Base-by-base conservation (phyloP, 2,329 filamentous ascomycete species). In the Alternaria sp. region DNA sequence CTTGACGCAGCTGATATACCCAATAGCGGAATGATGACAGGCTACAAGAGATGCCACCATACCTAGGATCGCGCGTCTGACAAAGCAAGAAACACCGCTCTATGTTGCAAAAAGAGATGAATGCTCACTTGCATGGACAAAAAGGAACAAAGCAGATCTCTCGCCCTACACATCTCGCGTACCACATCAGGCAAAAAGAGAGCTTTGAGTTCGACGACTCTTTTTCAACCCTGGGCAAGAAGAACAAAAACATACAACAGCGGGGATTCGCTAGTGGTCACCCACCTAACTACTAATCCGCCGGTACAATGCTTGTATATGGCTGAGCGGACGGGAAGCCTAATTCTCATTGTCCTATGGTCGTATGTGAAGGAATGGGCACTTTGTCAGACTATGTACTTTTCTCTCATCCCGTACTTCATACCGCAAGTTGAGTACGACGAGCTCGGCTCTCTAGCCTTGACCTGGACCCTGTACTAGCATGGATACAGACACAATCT, bases 1-100 rank as follows among this genome's bases (percentile, higher is more conserved):
- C 9, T 8, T 28, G 19, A 26, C n/a, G 5, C 17, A 36, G 23
- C 15, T 45, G 45, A 50, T 52, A 61, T 61, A 50, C 58, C 58
- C 52, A 32, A 15, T 54, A 50, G 57, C 50, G 13, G 3, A 47
- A 52, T 11, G 9, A 21, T 12, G 1, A 13, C 0, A 21, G 17
- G 12, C 32, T 4, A 12, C 7, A 28, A 4, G 17, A 21, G 12
- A 10, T 46, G 45, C 1, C 5, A 40, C 3, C 5, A 40, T 40
- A 40, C n/a, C 36, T 40, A 1, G n/a, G 36, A 15, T 40, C n/a
- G 25, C 36, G 4, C 36, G 5, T 6, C n/a, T 17, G 3, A 40
- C 1, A 1, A 17, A 40, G 36, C 5, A 6, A 40, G n/a, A 40
- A 10, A 40, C 36, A 6, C 0, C 5, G 15, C 8, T 40, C 15